phyloP scores from a whole-genome alignment of 1,284 basidiomycete species.

The Stygiomarasmius scandens region DNA sequence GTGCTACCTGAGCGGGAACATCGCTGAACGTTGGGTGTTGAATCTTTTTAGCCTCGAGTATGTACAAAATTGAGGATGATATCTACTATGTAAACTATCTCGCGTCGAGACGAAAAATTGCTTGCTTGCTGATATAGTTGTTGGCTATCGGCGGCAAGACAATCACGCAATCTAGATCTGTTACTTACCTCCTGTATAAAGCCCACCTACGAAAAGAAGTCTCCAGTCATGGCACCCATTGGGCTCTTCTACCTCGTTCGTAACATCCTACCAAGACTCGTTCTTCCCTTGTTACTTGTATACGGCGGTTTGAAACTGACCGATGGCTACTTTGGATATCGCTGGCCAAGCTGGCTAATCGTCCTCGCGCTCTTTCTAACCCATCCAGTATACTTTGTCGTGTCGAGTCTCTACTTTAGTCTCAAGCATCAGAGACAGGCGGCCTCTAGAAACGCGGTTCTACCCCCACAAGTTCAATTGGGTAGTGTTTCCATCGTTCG shows the following conservation, averaged over 20 bases:
- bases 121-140: too few species aligned
- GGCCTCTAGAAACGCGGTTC: constrained; percentile 1
- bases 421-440: constrained; percentile 6
- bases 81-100: too few species aligned
- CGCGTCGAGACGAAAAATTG: too few species aligned
- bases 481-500: constrained; percentile 1
- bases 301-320: background rate
- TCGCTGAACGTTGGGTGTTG: too few species aligned
- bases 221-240: background rate
- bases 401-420: background rate
- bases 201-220: too few species aligned
- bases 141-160: too few species aligned
- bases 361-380: background rate
- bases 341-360: background rate
- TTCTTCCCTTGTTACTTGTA: background rate
- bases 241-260: background rate
- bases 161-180: too few species aligned
- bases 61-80: too few species aligned
- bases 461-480: constrained; percentile 6
- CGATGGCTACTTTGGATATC: background rate
- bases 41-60: too few species aligned
- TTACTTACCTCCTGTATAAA: too few species aligned
- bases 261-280: background rate
- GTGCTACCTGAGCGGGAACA: too few species aligned
- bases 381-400: background rate